Evolutionary conservation across 176 grass and related monocot genomes (phyloP).

Genomic region (Oryza australiensis): DNA sequence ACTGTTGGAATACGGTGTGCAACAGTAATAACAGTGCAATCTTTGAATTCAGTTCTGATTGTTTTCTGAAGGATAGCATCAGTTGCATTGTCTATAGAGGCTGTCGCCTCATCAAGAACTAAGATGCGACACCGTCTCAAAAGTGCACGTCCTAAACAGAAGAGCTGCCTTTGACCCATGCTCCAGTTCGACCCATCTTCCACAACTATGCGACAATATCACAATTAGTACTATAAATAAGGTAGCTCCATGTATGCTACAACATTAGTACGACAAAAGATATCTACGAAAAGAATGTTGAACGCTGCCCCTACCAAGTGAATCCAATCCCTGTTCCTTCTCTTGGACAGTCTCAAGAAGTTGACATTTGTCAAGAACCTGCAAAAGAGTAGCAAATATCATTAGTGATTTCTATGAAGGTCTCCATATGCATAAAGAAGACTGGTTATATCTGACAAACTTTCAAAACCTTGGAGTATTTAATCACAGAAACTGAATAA

Average conservation of each 20-base stretch:
- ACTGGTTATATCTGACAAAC: not conserved
- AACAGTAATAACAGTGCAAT: slow-evolving; percentile 65
- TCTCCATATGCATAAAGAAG: slow-evolving; percentile 11
- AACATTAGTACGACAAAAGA: not conserved
- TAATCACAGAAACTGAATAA: slow-evolving; percentile 16
- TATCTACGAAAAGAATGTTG: not conserved
- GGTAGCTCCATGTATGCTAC: not conserved
- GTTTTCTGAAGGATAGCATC: slow-evolving; percentile 71
- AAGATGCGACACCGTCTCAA: slow-evolving; percentile 51
- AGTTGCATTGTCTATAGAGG: slow-evolving; percentile 63
- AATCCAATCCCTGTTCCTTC: slow-evolving; percentile 77
- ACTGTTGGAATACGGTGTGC: slow-evolving; percentile 83
- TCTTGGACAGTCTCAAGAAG: slow-evolving; percentile 78
- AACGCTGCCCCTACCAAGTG: slow-evolving; percentile 47
- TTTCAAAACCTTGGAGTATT: not conserved
- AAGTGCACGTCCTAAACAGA: slow-evolving; percentile 61
- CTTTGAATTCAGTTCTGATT: slow-evolving; percentile 53
- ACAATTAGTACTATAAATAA: not conserved
- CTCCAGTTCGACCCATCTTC: slow-evolving; percentile 81
- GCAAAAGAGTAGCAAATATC: not conserved
- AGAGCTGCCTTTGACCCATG: slow-evolving; percentile 95
- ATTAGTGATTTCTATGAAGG: slow-evolving; percentile 5
- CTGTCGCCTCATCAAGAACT: slow-evolving; percentile 66
- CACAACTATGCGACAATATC: slow-evolving; percentile 35
- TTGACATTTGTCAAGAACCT: slow-evolving; percentile 94